Evolutionary conservation across 179 eudicot genomes (phyloP), one percentile per base, ranked within the genome.

Genomic region (Actinidia chinensis): DNA sequence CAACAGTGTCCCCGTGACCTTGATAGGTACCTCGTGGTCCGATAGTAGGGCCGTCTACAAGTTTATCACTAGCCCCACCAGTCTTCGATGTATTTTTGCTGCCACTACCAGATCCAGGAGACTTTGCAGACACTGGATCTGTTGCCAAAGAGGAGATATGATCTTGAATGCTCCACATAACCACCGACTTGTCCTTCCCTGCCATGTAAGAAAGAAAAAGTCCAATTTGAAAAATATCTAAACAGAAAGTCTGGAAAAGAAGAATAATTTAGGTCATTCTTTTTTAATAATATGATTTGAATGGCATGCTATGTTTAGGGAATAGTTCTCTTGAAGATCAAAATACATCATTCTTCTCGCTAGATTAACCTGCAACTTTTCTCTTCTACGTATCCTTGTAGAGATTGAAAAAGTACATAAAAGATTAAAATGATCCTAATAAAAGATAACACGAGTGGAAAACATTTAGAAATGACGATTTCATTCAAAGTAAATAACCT

Each of bases 151-250:
- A 79, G 33, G 98, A 91, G 70, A 96, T 84, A 74, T 96, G 98
- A 82, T 96, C 99, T n/a, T 94, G 97, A 81, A 96, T 96, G 87
- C 97, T 91, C 99, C 99, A 96, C 82, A 96, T 79, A 74, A 96
- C 97, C 76, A 94, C 98, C 11, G 89, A 87, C 68, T 82, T 94
- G 80, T 96, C 98, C 87, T 94, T 94, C 79, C 99, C 99, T 96
- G 88, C 71, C 77, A 76, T 46, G 66, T 43, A 76, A 13, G 52
- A 75, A 55, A 43, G 58, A n/a, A 63, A 63, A 61, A 61, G 22
- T 13, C 5, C 33, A 28, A 28, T 28, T 28, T 1, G 33, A 28
- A 28, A 28, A 28, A 28, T 28, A 28, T 28, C 33, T 28, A 2
- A 28, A 28, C 33, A 28, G 33, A 28, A 28, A 28, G 33, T 28